Base-by-base conservation (phyloP, 176 grass and related monocot genomes). In the Lolium perenne region DNA sequence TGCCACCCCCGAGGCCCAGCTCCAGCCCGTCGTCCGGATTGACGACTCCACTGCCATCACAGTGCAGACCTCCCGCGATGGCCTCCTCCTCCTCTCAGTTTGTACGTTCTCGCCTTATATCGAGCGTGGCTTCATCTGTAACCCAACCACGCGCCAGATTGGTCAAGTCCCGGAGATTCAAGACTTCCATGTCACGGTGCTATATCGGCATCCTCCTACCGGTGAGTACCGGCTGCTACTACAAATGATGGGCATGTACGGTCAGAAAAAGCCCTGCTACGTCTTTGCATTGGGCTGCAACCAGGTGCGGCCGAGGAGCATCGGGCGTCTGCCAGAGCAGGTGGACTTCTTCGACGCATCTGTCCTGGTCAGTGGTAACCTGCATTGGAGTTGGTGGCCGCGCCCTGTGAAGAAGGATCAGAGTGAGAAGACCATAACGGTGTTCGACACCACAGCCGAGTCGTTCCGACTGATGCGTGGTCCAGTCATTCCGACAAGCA, bases 311-410 rank as follows among this genome's bases (percentile, higher is more conserved):
- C 60, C 60, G 22, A 63, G 22, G 60, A 5, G 22, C 60, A 26
- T 26, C 22, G 60, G 10, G 60, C 12, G 22, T 6, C 10, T 4
- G 10, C 22, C 60, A 10, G 60, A 26, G 23, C 22, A 5, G 10
- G 60, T 1, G 1, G 4, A 10, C 22, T 63, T 63, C 60, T 63
- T 63, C 22, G 22, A 63, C 22, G 4, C 60, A 6, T 10, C 60
- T 63, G 60, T 63, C 10, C 10, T 26, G 60, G 60, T 26, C 22
- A 63, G 22, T 12, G 60, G 60, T 26, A 63, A 63, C 60, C 60
- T 63, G 60, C 60, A 63, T 63, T 63, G 60, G 60, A 63, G 22
- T 26, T 63, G 60, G 22, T 63, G 60, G 60, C 59, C 59, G 57
- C 8, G 0, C 20, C 0, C 57, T 60, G 2, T 60, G 56, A 59